Conservation (phyloP, 257 asterid species). For the Lycium barbarum region DNA sequence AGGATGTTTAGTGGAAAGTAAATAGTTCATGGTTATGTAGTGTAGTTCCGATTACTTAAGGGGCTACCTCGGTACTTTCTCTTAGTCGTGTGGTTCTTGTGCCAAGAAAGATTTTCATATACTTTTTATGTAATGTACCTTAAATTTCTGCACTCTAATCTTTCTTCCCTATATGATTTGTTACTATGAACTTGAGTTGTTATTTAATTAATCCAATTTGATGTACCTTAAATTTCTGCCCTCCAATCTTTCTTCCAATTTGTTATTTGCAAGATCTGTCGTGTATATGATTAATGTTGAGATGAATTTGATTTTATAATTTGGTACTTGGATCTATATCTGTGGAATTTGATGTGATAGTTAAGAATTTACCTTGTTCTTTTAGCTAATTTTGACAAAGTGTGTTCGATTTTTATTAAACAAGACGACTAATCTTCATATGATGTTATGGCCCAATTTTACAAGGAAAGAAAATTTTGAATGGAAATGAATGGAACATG, state of each 20-base stretch:
- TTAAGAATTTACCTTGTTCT: not conserved
- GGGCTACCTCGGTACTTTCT: not conserved
- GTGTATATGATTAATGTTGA: not conserved
- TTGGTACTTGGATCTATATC: not conserved
- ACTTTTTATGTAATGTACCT: not conserved
- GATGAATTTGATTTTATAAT: not conserved
- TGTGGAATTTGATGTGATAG: not conserved
- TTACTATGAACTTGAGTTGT: not conserved
- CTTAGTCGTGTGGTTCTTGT: conserved; percentile 10
- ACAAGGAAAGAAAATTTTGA: not conserved
- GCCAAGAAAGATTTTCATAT: not conserved
- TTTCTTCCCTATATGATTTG: not conserved
- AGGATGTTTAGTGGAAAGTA: conserved; percentile 17
- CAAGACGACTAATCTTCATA: too few relatives aligned
- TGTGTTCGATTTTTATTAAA: too few relatives aligned
- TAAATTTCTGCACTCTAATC: not conserved
- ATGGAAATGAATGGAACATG: too few relatives aligned
- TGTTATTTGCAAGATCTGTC: not conserved
- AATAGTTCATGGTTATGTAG: conserved; percentile 26
- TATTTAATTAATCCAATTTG: not conserved
- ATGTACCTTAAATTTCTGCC: not conserved
- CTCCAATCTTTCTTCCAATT: not conserved
- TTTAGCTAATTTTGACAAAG: not conserved
- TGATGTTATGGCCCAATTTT: not conserved
- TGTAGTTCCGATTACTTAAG: conserved; percentile 27